A percentile compares a stretch with the other conserved stretches of the same genome.
These are phyloP conservation scores for Datura wrightii DNA, from an alignment of 257 asterid genomes.

Conservation along the genomic window DNA sequence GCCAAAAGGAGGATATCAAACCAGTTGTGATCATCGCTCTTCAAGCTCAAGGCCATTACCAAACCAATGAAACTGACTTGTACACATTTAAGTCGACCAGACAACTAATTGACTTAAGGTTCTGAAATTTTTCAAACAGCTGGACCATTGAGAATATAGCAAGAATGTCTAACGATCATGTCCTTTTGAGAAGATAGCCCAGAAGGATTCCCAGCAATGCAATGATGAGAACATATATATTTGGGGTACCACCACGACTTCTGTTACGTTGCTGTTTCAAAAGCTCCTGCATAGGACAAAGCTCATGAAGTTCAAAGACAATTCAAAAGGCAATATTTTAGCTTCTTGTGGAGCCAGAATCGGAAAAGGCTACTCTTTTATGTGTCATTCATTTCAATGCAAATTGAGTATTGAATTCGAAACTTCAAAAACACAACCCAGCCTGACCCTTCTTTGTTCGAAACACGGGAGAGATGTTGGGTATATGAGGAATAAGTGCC, in stretches of 20 bases:
- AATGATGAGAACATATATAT: constrained; percentile 63
- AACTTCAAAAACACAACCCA: constrained; percentile 1
- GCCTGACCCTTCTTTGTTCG: not conserved
- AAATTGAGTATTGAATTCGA: not conserved
- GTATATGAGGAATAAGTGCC: not conserved
- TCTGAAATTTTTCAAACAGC: constrained; percentile 50
- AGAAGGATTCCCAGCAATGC: constrained; percentile 74
- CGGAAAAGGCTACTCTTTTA: not conserved
- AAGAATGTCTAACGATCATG: constrained; percentile 41
- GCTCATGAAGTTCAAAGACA: not conserved
- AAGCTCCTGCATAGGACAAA: constrained; percentile 57
- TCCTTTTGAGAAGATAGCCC: constrained; percentile 80
- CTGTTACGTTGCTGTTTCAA: constrained; percentile 68
- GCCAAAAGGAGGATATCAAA: constrained; percentile 22
- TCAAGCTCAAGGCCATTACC: constrained; percentile 47
- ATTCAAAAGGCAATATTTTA: not conserved
- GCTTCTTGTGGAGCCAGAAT: not conserved
- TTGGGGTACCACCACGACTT: constrained; percentile 65
- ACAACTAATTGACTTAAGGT: constrained; percentile 47
- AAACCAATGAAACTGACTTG: constrained; percentile 47
- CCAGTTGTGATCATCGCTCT: constrained; percentile 52
- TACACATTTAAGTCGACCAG: constrained; percentile 49
- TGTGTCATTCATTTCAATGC: not conserved
- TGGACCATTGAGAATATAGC: constrained; percentile 28
- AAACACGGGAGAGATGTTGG: not conserved